Percentiles rank a stretch among this genome's conserved stretches.
Evolutionary conservation across 805 yeast species (phyloP).

Genomic region (Saccharomycopsis microspora): DNA sequence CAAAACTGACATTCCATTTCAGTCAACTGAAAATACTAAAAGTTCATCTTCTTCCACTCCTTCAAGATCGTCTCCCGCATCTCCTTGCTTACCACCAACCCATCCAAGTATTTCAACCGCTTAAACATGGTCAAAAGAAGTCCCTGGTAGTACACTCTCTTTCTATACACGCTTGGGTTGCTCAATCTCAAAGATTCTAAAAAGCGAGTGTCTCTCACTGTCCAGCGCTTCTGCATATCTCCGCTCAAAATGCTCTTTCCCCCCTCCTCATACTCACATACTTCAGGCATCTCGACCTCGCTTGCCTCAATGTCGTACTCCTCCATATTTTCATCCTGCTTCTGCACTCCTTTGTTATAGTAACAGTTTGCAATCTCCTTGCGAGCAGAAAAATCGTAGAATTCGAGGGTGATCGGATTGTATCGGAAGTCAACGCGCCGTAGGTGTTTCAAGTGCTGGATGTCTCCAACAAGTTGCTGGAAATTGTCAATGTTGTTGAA

Average conservation of each 20-base stretch:
- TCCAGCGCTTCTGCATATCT: slow-evolving; percentile 12
- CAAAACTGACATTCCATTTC: too few relatives aligned
- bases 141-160: slow-evolving; percentile 15
- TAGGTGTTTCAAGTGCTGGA: slow-evolving; percentile 10
- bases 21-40: too few relatives aligned
- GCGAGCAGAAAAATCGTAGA: slow-evolving; percentile 5
- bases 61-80: slow-evolving; percentile 5
- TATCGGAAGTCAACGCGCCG: slow-evolving; percentile 14
- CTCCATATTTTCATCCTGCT: slow-evolving; percentile 14
- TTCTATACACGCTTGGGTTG: slow-evolving; percentile 9
- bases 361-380: slow-evolving; percentile 5
- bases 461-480: slow-evolving; percentile 10
- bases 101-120: slow-evolving; percentile 13
- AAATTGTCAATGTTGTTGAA: slow-evolving; percentile 12
- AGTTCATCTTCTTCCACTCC: slow-evolving; percentile 5
- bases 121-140: slow-evolving; percentile 10
- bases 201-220: slow-evolving; percentile 7
- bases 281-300: neutral
- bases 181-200: slow-evolving; percentile 7
- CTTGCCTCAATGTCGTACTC: slow-evolving; percentile 12
- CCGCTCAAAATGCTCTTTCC: slow-evolving; percentile 10
- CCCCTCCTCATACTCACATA: neutral
- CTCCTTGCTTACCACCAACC: slow-evolving; percentile 7
- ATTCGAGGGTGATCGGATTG: slow-evolving; percentile 14
- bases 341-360: slow-evolving; percentile 3